These are phyloP conservation scores for Chaetomium strumarium DNA, from an alignment of 2,329 filamentous ascomycete genomes.

Conservation along the genomic window DNA sequence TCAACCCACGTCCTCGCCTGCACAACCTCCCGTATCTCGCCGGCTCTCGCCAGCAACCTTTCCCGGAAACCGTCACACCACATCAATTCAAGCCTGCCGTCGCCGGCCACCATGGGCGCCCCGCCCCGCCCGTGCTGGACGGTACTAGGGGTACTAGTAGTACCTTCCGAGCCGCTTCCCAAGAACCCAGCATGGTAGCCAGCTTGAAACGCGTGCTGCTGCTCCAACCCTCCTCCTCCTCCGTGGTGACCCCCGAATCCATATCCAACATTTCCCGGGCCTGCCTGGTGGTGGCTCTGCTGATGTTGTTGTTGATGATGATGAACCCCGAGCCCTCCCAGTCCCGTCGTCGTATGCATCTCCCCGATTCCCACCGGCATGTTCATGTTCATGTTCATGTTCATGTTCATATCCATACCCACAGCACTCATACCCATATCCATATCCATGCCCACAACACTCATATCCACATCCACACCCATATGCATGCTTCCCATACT, in stretches of 20 bases:
- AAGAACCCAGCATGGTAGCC: too few species aligned
- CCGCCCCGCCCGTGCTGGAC: too few species aligned
- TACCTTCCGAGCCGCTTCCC: too few species aligned
- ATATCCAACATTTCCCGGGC: too few species aligned
- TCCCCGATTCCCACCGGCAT: too few species aligned
- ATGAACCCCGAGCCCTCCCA: too few species aligned
- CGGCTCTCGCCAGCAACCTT: constrained; percentile 36
- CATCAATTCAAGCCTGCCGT: constrained; percentile 36
- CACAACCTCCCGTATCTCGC: constrained; percentile 36
- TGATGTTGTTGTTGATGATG: too few species aligned
- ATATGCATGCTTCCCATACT: not conserved
- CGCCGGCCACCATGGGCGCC: not conserved
- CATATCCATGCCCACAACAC: not conserved
- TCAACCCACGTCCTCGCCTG: constrained; percentile 36
- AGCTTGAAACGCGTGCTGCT: not conserved
- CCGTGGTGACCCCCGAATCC: not conserved
- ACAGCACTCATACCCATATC: not conserved
- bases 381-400: too few species aligned
- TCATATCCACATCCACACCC: not conserved
- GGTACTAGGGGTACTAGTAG: too few species aligned
- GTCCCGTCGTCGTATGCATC: too few species aligned
- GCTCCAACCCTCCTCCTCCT: not conserved
- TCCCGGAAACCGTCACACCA: constrained; percentile 43
- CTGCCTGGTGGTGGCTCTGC: too few species aligned
- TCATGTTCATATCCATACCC: not conserved